Conservation (phyloP, 441 rosid genomes). For the Mallotus repandus region DNA sequence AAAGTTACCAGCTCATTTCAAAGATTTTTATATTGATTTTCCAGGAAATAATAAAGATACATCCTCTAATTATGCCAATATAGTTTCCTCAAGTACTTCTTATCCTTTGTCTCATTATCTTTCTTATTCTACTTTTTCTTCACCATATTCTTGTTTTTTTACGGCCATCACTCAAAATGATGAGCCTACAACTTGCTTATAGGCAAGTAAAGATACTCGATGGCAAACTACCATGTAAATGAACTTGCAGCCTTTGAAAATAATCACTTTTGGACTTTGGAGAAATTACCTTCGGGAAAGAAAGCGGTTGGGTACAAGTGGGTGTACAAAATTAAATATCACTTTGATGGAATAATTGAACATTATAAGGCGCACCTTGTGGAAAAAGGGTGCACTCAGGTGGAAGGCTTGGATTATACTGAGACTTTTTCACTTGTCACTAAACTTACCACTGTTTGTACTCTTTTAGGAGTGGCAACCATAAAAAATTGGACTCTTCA, state of each 20-base stretch:
- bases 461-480: too few relatives aligned
- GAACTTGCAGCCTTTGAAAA: not conserved
- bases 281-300: not conserved
- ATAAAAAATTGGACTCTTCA: too few relatives aligned
- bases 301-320: too few relatives aligned
- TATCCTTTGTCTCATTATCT: not conserved
- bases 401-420: too few relatives aligned
- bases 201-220: not conserved
- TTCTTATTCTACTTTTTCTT: not conserved
- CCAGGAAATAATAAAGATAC: not conserved
- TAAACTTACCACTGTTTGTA: too few relatives aligned
- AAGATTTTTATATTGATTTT: not conserved
- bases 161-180: not conserved
- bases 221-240: not conserved
- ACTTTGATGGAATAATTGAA: too few relatives aligned
- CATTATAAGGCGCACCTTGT: too few relatives aligned
- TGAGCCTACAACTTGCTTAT: not conserved
- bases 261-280: not conserved
- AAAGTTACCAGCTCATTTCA: not conserved
- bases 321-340: too few relatives aligned
- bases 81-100: not conserved
- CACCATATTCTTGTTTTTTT: not conserved
- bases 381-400: too few relatives aligned
- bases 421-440: too few relatives aligned
- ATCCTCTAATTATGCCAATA: too few relatives aligned